Evolutionary conservation across 306 rosid species (phyloP).

Genomic region (Medicago arabica): DNA sequence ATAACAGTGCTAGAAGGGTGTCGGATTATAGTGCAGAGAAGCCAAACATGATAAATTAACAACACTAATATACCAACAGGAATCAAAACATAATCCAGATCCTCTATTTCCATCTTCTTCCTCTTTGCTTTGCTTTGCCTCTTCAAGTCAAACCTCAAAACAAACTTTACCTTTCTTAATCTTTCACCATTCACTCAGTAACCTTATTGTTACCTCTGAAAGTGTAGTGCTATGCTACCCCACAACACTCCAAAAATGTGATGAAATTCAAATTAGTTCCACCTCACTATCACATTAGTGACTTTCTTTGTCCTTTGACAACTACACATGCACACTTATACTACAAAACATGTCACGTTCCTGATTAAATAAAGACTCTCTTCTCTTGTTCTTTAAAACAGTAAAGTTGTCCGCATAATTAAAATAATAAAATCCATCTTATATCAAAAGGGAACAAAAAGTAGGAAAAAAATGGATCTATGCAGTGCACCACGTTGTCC

Average conservation of each 20-base stretch:
- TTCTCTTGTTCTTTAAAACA: background rate
- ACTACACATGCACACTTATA: background rate
- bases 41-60: conserved; percentile 71
- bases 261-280: background rate
- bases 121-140: conserved; percentile 1
- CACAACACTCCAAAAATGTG: conserved; percentile 7
- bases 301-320: background rate
- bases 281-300: conserved; percentile 7
- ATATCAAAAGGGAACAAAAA: background rate
- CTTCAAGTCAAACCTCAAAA: no score
- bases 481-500: conserved; percentile 29
- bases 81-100: conserved; percentile 68
- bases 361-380: background rate
- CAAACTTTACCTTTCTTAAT: conserved; percentile 27
- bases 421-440: conserved; percentile 15
- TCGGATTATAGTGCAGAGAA: conserved; percentile 54
- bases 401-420: background rate
- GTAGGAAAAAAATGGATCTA: background rate
- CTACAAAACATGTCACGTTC: background rate
- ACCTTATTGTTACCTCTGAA: background rate
- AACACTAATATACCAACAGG: conserved; percentile 72
- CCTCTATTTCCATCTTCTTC: conserved; percentile 55
- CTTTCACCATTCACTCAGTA: background rate
- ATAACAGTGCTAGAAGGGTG: conserved; percentile 74
- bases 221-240: conserved; percentile 6